Base-by-base conservation (phyloP, 345 rosid species). In the Lumnitzera littorea region DNA sequence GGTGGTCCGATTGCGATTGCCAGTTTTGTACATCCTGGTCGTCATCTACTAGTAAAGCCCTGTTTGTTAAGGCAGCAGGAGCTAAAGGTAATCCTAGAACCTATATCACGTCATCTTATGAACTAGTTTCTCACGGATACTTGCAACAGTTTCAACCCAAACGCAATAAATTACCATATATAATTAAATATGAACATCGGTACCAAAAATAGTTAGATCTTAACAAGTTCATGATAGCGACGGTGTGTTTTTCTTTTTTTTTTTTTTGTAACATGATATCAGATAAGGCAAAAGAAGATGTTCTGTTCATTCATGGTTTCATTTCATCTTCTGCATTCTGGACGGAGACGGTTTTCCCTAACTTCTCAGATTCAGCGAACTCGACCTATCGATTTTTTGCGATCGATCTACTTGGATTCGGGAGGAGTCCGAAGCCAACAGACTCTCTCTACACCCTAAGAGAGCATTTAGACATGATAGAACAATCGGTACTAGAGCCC, bases 231-330 rank as follows among this genome's bases (percentile, higher is more conserved):
- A 36, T 36, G 43, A 9, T 36, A 36, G 43, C 43, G 10, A 36
- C 3, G 7, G 7, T 9, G 43, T 36, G 43, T 36, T 1, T 58
- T 57, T 51, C 29, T 51, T 0, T 12, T 27, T 36, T 36, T 4
- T 36, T 62, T 46, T 27, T 2, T 27, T 27, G 31, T 27, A 5
- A 17, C 15, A 46, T 48, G 55, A 50, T 77, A 71, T 10, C 73
- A 61, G 64, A 41, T 36, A 24, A 1, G 11, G 82, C 80, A 67
- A 68, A 68, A 61, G 99, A 88, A 63, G 89, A 84, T 50, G 99
- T 95, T n/a, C 56, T 95, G 48, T 91, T 95, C 81, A 86, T 95
- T 61, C 99, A 95, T 67, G 99, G 99, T 27, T 95, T 95, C 85
- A 86, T 95, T 60, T 95, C 97, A 14, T 95, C 99, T 11, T 91